These are phyloP conservation scores for Backusella mclennaniae DNA, from an alignment of 192 early-diverging fungal genomes.

Conservation along the genomic window DNA sequence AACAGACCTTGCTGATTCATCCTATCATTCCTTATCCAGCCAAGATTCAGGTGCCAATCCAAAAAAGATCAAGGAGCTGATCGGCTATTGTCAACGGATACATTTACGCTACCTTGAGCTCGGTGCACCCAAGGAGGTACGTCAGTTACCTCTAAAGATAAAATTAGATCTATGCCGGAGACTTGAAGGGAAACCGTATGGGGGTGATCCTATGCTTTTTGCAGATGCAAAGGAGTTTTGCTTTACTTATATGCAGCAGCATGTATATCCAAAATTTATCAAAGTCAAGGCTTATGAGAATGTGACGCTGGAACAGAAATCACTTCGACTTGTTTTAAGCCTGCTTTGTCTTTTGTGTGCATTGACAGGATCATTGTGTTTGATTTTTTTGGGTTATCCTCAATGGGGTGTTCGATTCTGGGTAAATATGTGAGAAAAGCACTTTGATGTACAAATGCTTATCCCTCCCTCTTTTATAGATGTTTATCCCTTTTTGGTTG, in stretches of 20 bases:
- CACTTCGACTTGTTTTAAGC: slow-evolving; percentile 44
- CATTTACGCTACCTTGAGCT: slow-evolving; percentile 48
- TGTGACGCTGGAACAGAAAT: slow-evolving; percentile 42
- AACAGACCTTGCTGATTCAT: slow-evolving; percentile 26
- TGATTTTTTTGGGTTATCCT: slow-evolving; percentile 52
- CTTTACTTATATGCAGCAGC: slow-evolving; percentile 47
- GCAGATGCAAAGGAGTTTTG: slow-evolving; percentile 53
- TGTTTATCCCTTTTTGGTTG: slow-evolving; percentile 35
- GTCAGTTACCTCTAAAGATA: slow-evolving; percentile 34
- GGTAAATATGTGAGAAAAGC: slow-evolving; percentile 33
- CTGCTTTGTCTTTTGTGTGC: slow-evolving; percentile 49
- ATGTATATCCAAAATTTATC: slow-evolving; percentile 56
- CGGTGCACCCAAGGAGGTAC: slow-evolving; percentile 44
- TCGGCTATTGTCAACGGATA: slow-evolving; percentile 49
- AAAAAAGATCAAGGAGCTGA: slow-evolving; percentile 9
- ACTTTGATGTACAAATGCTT: not conserved
- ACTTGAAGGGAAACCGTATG: not conserved
- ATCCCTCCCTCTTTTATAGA: not conserved
- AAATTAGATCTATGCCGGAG: not conserved
- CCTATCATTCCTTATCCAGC: not conserved
- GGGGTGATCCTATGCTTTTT: slow-evolving; percentile 51
- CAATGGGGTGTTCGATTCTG: slow-evolving; percentile 46
- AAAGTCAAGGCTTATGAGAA: slow-evolving; percentile 54
- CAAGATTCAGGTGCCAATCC: not conserved
- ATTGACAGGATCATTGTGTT: slow-evolving; percentile 43